Base-by-base conservation (phyloP, 306 rosid species). In the Lagenaria siceraria region DNA sequence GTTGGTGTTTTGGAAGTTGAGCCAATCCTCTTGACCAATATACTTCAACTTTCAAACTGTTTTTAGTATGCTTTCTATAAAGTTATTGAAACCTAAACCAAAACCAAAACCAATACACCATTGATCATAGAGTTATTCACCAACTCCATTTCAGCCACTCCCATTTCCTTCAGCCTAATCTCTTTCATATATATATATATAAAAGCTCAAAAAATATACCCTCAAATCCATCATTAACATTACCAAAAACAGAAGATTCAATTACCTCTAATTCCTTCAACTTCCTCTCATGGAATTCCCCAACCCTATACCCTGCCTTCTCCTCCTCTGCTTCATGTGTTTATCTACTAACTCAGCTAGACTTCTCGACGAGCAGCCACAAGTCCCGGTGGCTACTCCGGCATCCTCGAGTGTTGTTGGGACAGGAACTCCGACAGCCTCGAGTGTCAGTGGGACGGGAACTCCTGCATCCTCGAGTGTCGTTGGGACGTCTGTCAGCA, bases 91-190 rank as follows among this genome's bases (percentile, higher is more conserved):
- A 49, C 65, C 80, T 75, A 29, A 29, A 29, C 33, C 33, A 29
- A 29, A 29, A 29, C 33, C 33, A 29, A 69, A 71, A 77, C 62
- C 73, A 82, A 43, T 14, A 24, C 46, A 75, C 73, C 43, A 48
- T 48, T 7, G 76, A 71, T 46, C 38, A 48, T 24, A 8, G 58
- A 72, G 60, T 48, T 72, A 48, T 72, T 72, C 70, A 77, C 79
- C 36, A 66, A 81, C 53, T 81, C 83, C 87, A 81, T 73, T 53
- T 62, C 36, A 81, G 11, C 82, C 36, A 66, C 87, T 83, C 80
- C 79, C 42, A 58, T 76, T 58, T 52, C 51, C 24, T 75, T 19
- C 10, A 42, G 8, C 78, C 25, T 49, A 38, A 27, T 72, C 75
- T 46, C 14, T 70, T 14, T 46, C 52, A 46, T 46, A 12, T 13